Evolutionary conservation across 305 asterid genomes (phyloP).

Genomic region (Solanum hybrid): DNA sequence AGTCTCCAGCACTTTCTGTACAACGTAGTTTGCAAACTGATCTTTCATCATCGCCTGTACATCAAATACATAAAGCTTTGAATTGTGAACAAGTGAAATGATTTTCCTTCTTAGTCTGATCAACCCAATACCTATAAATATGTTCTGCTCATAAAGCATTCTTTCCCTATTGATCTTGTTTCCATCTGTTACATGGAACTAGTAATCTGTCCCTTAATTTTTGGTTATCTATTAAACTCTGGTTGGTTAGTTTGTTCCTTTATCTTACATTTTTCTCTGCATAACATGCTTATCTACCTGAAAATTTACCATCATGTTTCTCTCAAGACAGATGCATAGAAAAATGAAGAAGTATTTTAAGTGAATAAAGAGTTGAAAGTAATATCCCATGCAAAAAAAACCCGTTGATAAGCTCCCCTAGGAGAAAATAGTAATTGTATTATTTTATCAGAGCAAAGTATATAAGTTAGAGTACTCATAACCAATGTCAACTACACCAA

Average conservation of each 20-base stretch:
- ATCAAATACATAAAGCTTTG: background rate
- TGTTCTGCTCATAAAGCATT: background rate
- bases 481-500: background rate
- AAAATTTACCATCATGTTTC: background rate
- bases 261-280: background rate
- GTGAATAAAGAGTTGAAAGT: background rate
- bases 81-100: background rate
- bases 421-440: background rate
- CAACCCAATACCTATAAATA: background rate
- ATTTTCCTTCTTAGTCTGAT: background rate
- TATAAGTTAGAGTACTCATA: background rate
- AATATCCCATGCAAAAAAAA: background rate
- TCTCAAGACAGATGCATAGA: background rate
- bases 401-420: background rate
- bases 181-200: background rate
- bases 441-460: background rate
- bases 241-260: background rate
- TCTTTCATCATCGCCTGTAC: constrained; percentile 49
- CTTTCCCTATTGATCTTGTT: background rate
- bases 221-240: background rate
- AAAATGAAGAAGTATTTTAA: background rate
- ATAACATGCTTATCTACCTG: background rate
- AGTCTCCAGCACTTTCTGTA: constrained; percentile 54
- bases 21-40: constrained; percentile 52
- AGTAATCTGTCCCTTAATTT: background rate